Percentiles rank a stretch among this genome's conserved stretches.
Conservation (phyloP, 2,329 filamentous ascomycete species). For the Clonostachys solani region DNA sequence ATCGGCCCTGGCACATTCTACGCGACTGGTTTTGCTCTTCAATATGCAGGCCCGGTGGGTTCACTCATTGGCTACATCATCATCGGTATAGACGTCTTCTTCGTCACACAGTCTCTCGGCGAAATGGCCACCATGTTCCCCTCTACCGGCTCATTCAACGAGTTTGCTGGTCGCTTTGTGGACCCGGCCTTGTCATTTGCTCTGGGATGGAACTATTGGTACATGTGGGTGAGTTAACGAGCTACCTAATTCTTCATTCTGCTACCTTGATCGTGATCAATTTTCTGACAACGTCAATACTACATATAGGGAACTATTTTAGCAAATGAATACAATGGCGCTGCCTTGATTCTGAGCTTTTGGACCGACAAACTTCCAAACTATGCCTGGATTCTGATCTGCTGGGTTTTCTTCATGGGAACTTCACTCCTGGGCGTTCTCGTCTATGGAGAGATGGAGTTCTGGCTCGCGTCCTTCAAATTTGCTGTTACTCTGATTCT, state of each 20-base stretch:
- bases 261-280: neutral
- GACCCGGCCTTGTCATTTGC: conserved; percentile 6
- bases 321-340: neutral
- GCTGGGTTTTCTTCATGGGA: conserved; percentile 6
- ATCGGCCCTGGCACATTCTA: conserved; percentile 69
- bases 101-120: conserved; percentile 1
- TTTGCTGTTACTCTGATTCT: neutral
- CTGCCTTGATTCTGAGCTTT: neutral
- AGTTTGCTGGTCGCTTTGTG: conserved; percentile 6
- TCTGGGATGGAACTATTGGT: conserved; percentile 8
- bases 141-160: conserved; percentile 5
- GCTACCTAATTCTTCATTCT: too few relatives aligned
- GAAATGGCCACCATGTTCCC: conserved; percentile 7
- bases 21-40: conserved; percentile 65
- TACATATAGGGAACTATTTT: conserved; percentile 5
- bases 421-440: conserved; percentile 7
- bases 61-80: conserved; percentile 69
- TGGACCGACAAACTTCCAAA: conserved; percentile 5
- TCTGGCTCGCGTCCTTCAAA: conserved; percentile 4
- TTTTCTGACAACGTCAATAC: neutral
- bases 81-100: conserved; percentile 62
- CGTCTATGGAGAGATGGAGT: conserved; percentile 8
- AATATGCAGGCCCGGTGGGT: conserved; percentile 65
- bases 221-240: conserved; percentile 5
- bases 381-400: conserved; percentile 7